These are phyloP conservation scores for Puccinellia tenuiflora DNA, from an alignment of 176 grass and related monocot species.

Conservation along the genomic window DNA sequence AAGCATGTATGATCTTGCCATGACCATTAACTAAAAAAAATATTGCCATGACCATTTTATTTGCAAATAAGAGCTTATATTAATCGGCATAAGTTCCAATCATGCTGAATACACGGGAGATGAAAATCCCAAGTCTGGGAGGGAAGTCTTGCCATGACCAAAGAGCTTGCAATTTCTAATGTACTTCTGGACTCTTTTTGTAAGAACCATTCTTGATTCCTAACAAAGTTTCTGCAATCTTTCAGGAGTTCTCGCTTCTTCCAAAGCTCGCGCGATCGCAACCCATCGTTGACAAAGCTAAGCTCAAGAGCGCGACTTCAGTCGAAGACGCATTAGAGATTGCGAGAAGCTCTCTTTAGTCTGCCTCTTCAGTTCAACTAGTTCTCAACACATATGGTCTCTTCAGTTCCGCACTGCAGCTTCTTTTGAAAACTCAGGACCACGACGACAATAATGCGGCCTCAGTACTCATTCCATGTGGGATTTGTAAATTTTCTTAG, in stretches of 20 bases:
- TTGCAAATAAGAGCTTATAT: background rate
- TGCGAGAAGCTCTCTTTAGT: slow-evolving; percentile 40
- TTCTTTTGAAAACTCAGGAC: background rate
- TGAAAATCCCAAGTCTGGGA: background rate
- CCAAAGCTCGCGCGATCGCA: slow-evolving; percentile 64
- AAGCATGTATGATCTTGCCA: background rate
- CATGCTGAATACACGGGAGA: background rate
- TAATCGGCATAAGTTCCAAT: background rate
- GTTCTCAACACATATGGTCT: background rate
- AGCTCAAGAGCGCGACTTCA: slow-evolving; percentile 57
- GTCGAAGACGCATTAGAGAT: slow-evolving; percentile 83
- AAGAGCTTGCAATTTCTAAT: background rate
- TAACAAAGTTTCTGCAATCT: slow-evolving; percentile 14
- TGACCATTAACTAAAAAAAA: background rate
- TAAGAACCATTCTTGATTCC: background rate
- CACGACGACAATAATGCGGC: background rate
- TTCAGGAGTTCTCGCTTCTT: slow-evolving; percentile 85
- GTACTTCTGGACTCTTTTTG: background rate
- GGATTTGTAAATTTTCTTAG: slow-evolving; percentile 4
- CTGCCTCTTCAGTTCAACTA: background rate
- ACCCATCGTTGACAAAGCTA: slow-evolving; percentile 67
- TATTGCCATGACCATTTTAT: background rate
- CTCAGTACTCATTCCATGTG: background rate
- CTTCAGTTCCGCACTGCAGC: background rate
- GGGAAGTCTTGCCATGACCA: background rate